phyloP scores from a whole-genome alignment of 2,329 filamentous ascomycete genomes.

The Colletotrichum kahawae region DNA sequence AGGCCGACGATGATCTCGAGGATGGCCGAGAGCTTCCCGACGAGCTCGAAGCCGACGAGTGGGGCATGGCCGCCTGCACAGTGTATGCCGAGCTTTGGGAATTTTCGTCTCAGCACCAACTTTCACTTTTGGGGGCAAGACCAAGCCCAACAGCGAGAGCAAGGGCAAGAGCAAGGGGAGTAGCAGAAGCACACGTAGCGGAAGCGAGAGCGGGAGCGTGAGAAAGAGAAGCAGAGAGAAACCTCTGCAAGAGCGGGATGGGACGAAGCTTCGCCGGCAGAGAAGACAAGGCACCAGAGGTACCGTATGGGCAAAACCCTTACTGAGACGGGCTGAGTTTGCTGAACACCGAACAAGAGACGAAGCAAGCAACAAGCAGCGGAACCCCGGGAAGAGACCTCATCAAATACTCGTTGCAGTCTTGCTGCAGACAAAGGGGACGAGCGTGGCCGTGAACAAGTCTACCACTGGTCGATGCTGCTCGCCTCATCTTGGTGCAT shows the following conservation, averaged over 20 bases:
- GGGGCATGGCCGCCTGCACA: constrained; percentile 10
- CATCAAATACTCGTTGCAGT: constrained; percentile 13
- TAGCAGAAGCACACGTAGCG: not conserved
- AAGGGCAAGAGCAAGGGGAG: not conserved
- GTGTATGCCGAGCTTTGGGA: not conserved
- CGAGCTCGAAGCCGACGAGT: constrained; percentile 9
- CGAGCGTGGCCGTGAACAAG: constrained; percentile 2
- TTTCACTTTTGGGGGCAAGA: not conserved
- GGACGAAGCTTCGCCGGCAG: not conserved
- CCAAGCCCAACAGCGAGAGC: not conserved
- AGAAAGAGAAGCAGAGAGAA: not conserved
- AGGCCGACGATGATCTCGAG: constrained; percentile 10
- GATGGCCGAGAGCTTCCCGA: constrained; percentile 13
- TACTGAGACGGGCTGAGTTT: not conserved
- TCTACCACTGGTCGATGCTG: not conserved
- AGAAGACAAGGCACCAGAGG: not conserved
- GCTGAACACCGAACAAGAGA: constrained; percentile 13
- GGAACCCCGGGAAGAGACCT: not conserved
- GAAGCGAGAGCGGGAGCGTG: not conserved
- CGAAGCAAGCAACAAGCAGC: not conserved
- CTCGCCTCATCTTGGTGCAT: constrained; percentile 19
- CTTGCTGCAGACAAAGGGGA: not conserved
- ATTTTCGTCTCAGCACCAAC: not conserved
- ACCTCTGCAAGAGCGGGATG: not conserved
- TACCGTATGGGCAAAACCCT: not conserved